Evolutionary conservation across 1,284 basidiomycete genomes (phyloP).

Genomic region (Heterobasidion occidentale): DNA sequence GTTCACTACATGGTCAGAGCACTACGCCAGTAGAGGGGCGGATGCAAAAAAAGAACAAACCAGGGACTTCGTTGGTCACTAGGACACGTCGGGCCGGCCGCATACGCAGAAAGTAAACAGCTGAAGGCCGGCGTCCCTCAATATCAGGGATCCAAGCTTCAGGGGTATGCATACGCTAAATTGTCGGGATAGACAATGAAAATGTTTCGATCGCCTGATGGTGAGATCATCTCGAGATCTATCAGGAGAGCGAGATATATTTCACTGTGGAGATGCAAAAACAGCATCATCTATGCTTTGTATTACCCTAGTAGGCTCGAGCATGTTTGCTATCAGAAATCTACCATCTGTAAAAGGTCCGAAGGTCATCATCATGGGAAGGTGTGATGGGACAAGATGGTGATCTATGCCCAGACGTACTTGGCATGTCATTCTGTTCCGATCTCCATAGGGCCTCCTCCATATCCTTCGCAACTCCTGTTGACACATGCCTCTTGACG

Average conservation of each 20-base stretch:
- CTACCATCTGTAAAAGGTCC: constrained; percentile 36
- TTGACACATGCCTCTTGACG: constrained; percentile 66
- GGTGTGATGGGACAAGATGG: not conserved
- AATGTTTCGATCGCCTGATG: too few relatives aligned
- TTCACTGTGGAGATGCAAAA: constrained; percentile 4
- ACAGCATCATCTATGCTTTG: constrained; percentile 39
- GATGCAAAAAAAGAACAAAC: not conserved
- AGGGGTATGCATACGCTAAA: not conserved
- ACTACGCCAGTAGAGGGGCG: not conserved
- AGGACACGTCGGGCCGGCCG: not conserved
- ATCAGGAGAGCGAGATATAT: not conserved
- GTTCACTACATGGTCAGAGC: too few relatives aligned
- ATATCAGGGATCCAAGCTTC: too few relatives aligned
- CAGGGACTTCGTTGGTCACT: not conserved
- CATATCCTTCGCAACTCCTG: constrained; percentile 61
- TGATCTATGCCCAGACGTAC: constrained; percentile 31
- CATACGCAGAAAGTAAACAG: not conserved
- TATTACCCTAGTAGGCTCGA: constrained; percentile 48
- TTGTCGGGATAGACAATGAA: not conserved
- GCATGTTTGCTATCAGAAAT: constrained; percentile 47
- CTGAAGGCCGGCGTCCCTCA: not conserved
- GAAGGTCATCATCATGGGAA: not conserved
- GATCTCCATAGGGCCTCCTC: constrained; percentile 67
- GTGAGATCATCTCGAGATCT: too few relatives aligned
- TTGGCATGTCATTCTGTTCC: constrained; percentile 69